Base-by-base conservation (phyloP, 768 basidiomycete genomes). In the Dioszegia hungarica region DNA sequence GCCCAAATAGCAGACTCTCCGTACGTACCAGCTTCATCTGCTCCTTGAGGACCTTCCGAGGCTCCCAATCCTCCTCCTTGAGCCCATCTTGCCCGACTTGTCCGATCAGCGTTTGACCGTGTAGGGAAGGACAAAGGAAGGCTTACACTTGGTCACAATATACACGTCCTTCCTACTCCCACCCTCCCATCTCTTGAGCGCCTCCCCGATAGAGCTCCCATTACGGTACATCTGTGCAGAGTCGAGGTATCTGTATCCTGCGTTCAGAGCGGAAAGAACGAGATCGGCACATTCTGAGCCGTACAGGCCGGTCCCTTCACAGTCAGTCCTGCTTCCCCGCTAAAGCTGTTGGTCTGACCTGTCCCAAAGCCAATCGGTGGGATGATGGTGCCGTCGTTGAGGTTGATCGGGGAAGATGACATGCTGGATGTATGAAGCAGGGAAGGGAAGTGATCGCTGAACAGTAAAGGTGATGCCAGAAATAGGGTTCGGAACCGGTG, bases 1-100 rank as follows among this genome's bases (percentile, higher is more conserved):
- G n/a, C n/a, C n/a, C n/a, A n/a, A n/a, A n/a, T n/a, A n/a, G n/a
- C n/a, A n/a, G n/a, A n/a, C n/a, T n/a, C n/a, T n/a, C 10, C 4
- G 12, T 3, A 60, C 79, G 74, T 4, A 87, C 77, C 65, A 81
- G 82, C 66, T 78, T 70, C 47, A 88, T 71, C 10, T 85, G 85
- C 19, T 72, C 77, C 36, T 80, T 66, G 8, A 89, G 71, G 0
- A 81, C 77, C 4, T 79, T 77, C 48, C 77, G 79, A 33, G 86
- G 81, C 61, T 75, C 58, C 55, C 57, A 63, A 52, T 5, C 33
- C 5, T 52, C 34, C 12, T 40, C 43, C 24, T 22, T 19, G 12
- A 38, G 5, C 3, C 37, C 45, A 34, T 34, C 44, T 20, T 38
- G 34, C 8, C 54, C 54, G 20, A 46, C 54, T 56, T 15, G 22